A percentile compares a stretch with the other conserved stretches of the same genome.
Conservation (phyloP, 2,329 filamentous ascomycete species). For the Aureobasidium sp. region DNA sequence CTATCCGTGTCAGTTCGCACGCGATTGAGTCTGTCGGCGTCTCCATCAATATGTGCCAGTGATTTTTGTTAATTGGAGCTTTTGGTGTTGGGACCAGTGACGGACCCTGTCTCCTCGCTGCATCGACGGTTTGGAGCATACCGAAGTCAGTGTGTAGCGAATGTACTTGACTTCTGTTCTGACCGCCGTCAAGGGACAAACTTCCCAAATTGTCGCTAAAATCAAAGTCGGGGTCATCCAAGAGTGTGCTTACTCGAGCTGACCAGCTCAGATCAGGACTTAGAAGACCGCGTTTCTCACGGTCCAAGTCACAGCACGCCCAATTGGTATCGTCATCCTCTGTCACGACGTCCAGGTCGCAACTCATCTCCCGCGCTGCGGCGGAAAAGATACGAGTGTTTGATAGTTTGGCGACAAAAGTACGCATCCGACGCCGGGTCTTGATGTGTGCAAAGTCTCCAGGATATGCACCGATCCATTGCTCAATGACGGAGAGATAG, state of each 20-base stretch:
- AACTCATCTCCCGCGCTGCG: constrained; percentile 76
- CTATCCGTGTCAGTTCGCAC: constrained; percentile 85
- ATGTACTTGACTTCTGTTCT: background rate
- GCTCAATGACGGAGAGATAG: constrained; percentile 74
- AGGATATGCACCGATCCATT: constrained; percentile 85
- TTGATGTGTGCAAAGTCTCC: constrained; percentile 81
- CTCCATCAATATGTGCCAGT: constrained; percentile 88
- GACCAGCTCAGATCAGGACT: constrained; percentile 21
- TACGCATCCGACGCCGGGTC: constrained; percentile 64
- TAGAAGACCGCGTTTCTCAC: constrained; percentile 30
- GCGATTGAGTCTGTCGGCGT: constrained; percentile 78
- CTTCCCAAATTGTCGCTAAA: constrained; percentile 26
- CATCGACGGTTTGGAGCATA: constrained; percentile 45
- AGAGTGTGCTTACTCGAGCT: constrained; percentile 28
- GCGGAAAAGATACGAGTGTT: constrained; percentile 74
- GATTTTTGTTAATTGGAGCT: constrained; percentile 69
- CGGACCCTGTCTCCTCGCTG: constrained; percentile 72
- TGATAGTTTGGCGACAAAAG: constrained; percentile 69
- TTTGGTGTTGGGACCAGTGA: constrained; percentile 63
- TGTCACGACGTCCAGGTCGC: constrained; percentile 65
- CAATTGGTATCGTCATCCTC: constrained; percentile 91
- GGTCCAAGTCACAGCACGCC: constrained; percentile 71
- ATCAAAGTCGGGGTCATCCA: constrained; percentile 28
- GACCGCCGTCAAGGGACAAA: constrained; percentile 21
- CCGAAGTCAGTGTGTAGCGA: constrained; percentile 11